Base-by-base conservation (phyloP, 352 stramenopile species). In the Aphanomyces invadans region DNA sequence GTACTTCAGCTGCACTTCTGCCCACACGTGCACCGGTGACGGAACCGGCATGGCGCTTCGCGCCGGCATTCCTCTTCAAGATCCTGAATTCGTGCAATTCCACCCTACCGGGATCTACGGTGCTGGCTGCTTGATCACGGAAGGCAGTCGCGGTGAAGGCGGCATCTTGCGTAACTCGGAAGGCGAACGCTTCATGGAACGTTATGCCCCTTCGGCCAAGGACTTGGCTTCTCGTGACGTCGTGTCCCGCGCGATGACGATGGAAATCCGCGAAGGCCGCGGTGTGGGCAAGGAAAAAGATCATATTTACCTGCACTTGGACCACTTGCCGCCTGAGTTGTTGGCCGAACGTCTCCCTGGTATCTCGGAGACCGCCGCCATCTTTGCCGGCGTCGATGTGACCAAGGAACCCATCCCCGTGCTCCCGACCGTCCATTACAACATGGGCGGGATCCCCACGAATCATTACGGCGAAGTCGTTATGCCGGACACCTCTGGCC, bases 11-110 rank as follows among this genome's bases (percentile, higher is more conserved):
- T 98, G 94, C 76, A 98, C 96, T 9, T 97, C 87, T 15, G 94
- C 95, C 0, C 96, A 98, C 76, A 98, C 95, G 21, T 99, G 96
- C 74, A 99, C 96, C 0, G 96, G 95, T 33, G 96, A 99, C 72
- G 96, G 96, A 38, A 98, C 95, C 64, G 94, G 89, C 59, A 99
- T 99, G 96, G 95, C 90, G 28, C 75, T 98, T 55, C 83, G 95
- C 65, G 88, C 90, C n/a, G 91, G 89, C 38, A 76, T 98, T 53
- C 85, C 95, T 11, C 85, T 97, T 53, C 77, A 98, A 76, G 96
- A 99, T 76, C 93, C 93, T 2, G 96, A 98, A 74, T 99, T 99
- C 74, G 89, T 99, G 11, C 96, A 99, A 72, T 98, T 99, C 76
- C 95, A 99, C 80, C 96, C 95, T 25, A 98, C 96, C 15, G 96